Evolutionary conservation across 2,329 filamentous ascomycete genomes (phyloP), one percentile per base, ranked within the genome.

Genomic region (Juglanconis juglandina): DNA sequence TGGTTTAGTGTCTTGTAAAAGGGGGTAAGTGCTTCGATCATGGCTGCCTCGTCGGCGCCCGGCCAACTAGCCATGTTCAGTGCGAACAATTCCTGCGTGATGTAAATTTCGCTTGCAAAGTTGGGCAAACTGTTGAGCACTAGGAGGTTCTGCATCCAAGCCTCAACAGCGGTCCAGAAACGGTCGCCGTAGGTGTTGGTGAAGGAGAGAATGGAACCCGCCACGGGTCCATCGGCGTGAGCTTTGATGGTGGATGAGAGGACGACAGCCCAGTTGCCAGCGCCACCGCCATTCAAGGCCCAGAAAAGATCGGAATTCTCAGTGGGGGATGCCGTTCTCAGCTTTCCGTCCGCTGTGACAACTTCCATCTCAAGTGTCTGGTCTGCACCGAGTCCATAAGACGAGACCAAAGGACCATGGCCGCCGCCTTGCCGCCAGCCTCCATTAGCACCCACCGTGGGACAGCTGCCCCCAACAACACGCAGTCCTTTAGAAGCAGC

Each of bases 221-320:
- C 61, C 6, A 68, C 62, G 5, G 48, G 53, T 3, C 51, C 39
- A 34, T 66, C 66, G 1, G 63, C 59, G 51, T 67, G 59, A 2
- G 67, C 62, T 48, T 55, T 62, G 6, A 68, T 61, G 1, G 66
- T 68, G 56, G 67, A 59, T 51, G 65, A 68, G 48, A 68, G 62
- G 13, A 74, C 70, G 8, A 74, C 66, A 35, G 69, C 72, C 57
- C 70, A 74, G 35, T 72, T 75, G 46, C 69, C 71, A 53, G 72
- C 56, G 69, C 83, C 81, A 4, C 82, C 81, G 8, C 81, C 81
- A 48, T 76, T 72, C 5, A 85, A 69, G 3, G 83, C 83, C 77
- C 81, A 87, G 70, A 82, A 86, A 5, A 87, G 71, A 59, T 86
- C 83, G 0, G 73, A 63, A 61, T 86, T 79, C 42, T 79, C 67